Conservation (phyloP, 306 rosid genomes). For the Quercus bicolor region DNA sequence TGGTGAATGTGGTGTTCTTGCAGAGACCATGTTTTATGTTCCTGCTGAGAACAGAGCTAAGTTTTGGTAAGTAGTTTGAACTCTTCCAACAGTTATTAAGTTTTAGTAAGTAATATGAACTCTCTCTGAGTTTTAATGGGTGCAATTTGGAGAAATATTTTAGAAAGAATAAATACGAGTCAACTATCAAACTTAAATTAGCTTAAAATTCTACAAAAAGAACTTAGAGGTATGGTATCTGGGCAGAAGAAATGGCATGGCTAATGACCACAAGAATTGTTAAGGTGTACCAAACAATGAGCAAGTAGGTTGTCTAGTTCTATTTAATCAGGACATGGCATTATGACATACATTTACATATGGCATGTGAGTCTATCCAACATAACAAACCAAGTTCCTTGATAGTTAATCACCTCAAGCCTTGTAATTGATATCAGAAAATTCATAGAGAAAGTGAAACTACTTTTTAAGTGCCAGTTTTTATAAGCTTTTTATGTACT, state of each 20-base stretch:
- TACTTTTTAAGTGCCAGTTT: too few species aligned
- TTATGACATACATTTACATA: not conserved
- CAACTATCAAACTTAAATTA: too few species aligned
- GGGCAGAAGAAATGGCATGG: too few species aligned
- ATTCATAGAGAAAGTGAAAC: not conserved
- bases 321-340: not conserved
- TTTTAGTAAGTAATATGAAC: not conserved
- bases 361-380: not conserved
- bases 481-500: too few species aligned
- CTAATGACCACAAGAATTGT: too few species aligned
- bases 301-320: too few species aligned
- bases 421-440: not conserved
- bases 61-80: not conserved
- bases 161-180: too few species aligned
- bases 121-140: not conserved
- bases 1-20: conserved; percentile 6
- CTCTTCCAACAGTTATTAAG: not conserved
- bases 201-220: too few species aligned
- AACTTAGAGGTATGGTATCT: too few species aligned
- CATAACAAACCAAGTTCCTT: not conserved
- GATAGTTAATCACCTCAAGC: not conserved
- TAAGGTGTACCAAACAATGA: too few species aligned
- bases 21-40: conserved; percentile 2
- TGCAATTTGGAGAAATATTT: not conserved
- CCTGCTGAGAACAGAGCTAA: conserved; percentile 6